Conservation (phyloP, 495 filamentous ascomycete genomes). For the Copromyces sp. region DNA sequence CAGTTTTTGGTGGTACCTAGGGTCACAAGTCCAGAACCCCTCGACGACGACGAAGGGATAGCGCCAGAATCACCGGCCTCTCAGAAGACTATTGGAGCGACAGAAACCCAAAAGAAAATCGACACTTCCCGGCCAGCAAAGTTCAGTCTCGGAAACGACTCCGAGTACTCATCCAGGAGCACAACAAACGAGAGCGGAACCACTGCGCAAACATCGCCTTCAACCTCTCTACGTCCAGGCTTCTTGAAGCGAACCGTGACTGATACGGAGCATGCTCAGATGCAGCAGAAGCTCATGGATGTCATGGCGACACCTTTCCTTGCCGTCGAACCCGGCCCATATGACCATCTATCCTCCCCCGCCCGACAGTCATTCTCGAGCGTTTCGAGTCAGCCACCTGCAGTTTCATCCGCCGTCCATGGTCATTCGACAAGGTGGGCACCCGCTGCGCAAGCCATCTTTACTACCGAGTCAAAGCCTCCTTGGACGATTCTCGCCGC, state of each 20-base stretch:
- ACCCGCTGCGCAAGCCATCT: constrained; percentile 89
- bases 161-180: constrained; percentile 45
- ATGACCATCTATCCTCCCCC: constrained; percentile 32
- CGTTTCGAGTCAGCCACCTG: constrained; percentile 18
- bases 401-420: constrained; percentile 45
- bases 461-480: constrained; percentile 75
- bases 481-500: constrained; percentile 95
- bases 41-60: constrained; percentile 8
- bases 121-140: constrained; percentile 3
- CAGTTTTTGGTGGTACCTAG: constrained; percentile 47
- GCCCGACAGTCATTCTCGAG: constrained; percentile 31
- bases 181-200: constrained; percentile 46
- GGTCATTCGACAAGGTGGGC: constrained; percentile 84
- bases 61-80: not conserved
- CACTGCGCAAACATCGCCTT: constrained; percentile 42
- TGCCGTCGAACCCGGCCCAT: constrained; percentile 39
- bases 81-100: not conserved
- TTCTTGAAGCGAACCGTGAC: constrained; percentile 76
- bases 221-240: constrained; percentile 53
- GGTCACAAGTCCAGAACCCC: constrained; percentile 42
- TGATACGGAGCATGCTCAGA: constrained; percentile 56
- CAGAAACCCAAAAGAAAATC: not conserved
- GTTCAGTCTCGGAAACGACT: constrained; percentile 20
- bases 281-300: constrained; percentile 82
- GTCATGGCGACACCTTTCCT: constrained; percentile 76